These are phyloP conservation scores for Mycothermus thermophilus DNA, from an alignment of 495 filamentous ascomycete species.

Conservation along the genomic window DNA sequence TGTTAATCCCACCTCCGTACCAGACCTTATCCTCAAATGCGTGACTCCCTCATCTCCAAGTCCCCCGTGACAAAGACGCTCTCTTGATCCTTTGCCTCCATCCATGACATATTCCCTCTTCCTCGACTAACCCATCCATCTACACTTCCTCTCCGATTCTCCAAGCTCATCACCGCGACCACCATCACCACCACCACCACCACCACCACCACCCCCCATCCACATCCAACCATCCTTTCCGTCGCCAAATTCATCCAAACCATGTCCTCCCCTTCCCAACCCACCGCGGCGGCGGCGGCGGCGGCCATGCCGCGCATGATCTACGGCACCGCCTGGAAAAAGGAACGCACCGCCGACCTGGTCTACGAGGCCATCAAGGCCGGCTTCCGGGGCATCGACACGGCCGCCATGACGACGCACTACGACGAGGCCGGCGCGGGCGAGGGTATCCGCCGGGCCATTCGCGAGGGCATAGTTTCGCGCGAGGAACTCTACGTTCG, in stretches of 20 bases:
- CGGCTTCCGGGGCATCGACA: conserved; percentile 66
- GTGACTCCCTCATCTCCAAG: no score
- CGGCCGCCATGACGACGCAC: conserved; percentile 65
- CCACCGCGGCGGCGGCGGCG: conserved; percentile 6
- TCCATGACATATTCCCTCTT: no score
- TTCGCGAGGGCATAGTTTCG: conserved; percentile 41
- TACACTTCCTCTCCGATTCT: no score
- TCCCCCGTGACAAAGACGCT: not conserved
- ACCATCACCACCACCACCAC: no score
- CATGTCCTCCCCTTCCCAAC: conserved; percentile 6
- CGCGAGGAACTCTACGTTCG: conserved; percentile 43
- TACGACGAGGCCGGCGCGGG: conserved; percentile 65
- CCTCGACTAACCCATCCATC: no score
- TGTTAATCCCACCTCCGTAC: not conserved
- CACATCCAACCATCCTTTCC: no score
- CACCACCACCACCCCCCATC: no score
- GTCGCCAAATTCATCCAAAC: not conserved
- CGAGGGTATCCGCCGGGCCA: conserved; percentile 44
- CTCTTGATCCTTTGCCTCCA: not conserved
- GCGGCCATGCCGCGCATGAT: conserved; percentile 50
- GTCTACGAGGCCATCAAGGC: conserved; percentile 54
- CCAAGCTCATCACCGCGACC: no score
- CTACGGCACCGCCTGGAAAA: conserved; percentile 87
- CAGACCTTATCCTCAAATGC: not conserved
- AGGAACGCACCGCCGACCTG: conserved; percentile 49